Evolutionary conservation across 805 yeast genomes (phyloP).

Genomic region (Candida awuae): DNA sequence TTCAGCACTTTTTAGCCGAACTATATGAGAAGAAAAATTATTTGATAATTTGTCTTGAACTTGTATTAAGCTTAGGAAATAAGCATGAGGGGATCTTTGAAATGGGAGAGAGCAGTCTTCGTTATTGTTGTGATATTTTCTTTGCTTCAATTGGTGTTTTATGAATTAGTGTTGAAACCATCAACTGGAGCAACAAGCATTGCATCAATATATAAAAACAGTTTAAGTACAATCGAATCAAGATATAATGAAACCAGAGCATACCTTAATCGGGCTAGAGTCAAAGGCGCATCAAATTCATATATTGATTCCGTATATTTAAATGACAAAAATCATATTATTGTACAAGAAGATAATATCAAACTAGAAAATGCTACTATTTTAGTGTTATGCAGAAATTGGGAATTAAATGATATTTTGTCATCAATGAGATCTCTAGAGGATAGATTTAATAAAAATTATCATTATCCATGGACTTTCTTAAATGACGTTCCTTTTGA

Average conservation of each 20-base stretch:
- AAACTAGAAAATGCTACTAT: conserved; percentile 74
- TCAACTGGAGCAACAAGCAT: background rate
- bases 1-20: too few species aligned
- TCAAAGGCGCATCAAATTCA: conserved; percentile 35
- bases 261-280: conserved; percentile 13
- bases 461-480: conserved; percentile 71
- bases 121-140: too few species aligned
- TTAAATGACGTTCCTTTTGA: conserved; percentile 67
- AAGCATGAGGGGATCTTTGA: too few species aligned
- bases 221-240: conserved; percentile 5
- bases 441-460: conserved; percentile 62
- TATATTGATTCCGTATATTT: conserved; percentile 27
- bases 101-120: too few species aligned
- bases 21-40: too few species aligned
- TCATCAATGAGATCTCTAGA: conserved; percentile 69
- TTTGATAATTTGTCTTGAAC: too few species aligned
- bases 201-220: conserved; percentile 8
- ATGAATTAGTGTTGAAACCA: too few species aligned
- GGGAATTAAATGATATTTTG: conserved; percentile 69
- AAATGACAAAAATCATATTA: conserved; percentile 3
- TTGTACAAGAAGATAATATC: conserved; percentile 12
- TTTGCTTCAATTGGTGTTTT: too few species aligned
- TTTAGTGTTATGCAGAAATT: conserved; percentile 79
- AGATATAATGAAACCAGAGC: conserved; percentile 12
- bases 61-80: too few species aligned